Conservation (phyloP, 371 early-diverging fungal genomes). For the Haplosporangium sp. region DNA sequence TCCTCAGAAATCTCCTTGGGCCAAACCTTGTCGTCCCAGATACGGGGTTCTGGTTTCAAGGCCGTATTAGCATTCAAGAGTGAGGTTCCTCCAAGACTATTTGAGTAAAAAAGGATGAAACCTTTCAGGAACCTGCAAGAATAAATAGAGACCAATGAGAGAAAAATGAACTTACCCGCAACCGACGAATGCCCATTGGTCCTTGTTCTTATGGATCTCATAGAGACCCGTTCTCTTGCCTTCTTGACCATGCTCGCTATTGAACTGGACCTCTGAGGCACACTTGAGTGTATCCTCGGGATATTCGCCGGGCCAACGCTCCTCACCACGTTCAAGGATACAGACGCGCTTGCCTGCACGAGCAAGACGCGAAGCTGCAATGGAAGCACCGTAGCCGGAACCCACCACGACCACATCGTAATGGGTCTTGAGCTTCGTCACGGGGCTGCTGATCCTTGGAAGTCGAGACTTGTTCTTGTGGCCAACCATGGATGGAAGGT, state of each 20-base stretch:
- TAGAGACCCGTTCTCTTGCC: conserved; percentile 56
- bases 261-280: conserved; percentile 53
- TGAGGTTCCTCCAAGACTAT: conserved; percentile 58
- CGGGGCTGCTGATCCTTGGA: conserved; percentile 39
- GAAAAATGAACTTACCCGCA: conserved; percentile 51
- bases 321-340: conserved; percentile 56
- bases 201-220: conserved; percentile 52
- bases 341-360: conserved; percentile 58
- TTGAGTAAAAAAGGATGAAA: background rate
- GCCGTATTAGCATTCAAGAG: conserved; percentile 59
- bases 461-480: conserved; percentile 27
- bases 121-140: background rate
- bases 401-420: conserved; percentile 60
- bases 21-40: conserved; percentile 49
- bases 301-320: conserved; percentile 61
- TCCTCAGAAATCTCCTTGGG: conserved; percentile 52
- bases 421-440: conserved; percentile 50
- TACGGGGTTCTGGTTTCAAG: conserved; percentile 51
- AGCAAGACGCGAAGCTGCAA: conserved; percentile 57
- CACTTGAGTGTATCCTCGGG: conserved; percentile 47
- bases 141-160: background rate
- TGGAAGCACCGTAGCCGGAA: conserved; percentile 58
- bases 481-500: conserved; percentile 12
- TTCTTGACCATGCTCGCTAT: conserved; percentile 36
- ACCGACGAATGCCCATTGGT: conserved; percentile 56